Evolutionary conservation across 352 stramenopile species (phyloP).

Genomic region (Saprolegnia parasitica): DNA sequence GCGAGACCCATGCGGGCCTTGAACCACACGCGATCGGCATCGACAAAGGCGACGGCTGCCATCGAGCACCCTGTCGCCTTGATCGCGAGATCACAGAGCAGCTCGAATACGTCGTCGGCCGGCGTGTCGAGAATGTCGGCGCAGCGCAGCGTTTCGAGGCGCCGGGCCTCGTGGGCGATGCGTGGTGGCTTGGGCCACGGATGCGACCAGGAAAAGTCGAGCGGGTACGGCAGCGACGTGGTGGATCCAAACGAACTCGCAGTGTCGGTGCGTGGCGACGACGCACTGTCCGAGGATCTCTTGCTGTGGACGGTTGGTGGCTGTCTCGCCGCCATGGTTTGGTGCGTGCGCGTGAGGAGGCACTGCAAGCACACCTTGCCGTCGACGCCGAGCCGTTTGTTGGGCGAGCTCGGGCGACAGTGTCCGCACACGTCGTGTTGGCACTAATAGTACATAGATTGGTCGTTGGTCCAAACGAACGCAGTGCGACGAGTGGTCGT

Average conservation of each 20-base stretch:
- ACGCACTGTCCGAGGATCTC: background rate
- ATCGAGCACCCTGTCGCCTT: slow-evolving; percentile 25
- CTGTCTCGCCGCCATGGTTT: background rate
- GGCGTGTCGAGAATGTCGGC: slow-evolving; percentile 26
- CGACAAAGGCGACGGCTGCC: slow-evolving; percentile 22
- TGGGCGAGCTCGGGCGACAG: slow-evolving; percentile 33
- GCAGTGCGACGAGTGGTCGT: background rate
- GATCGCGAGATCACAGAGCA: slow-evolving; percentile 26
- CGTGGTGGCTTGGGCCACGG: slow-evolving; percentile 28
- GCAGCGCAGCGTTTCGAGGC: slow-evolving; percentile 17
- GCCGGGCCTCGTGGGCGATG: background rate
- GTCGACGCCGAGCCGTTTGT: slow-evolving; percentile 7
- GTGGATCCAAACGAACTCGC: background rate
- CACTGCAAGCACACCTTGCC: slow-evolving; percentile 10
- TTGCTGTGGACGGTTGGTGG: background rate
- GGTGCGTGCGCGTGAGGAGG: background rate
- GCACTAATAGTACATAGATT: slow-evolving; percentile 39
- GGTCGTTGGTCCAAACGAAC: background rate
- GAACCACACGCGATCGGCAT: slow-evolving; percentile 24
- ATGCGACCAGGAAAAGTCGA: slow-evolving; percentile 24
- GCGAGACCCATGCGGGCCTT: slow-evolving; percentile 26
- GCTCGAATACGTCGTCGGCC: slow-evolving; percentile 27
- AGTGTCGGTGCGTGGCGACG: slow-evolving; percentile 8
- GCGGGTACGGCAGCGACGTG: background rate
- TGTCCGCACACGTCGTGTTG: slow-evolving; percentile 81